Conservation (phyloP, 257 asterid species). For the Verbena officinalis region DNA sequence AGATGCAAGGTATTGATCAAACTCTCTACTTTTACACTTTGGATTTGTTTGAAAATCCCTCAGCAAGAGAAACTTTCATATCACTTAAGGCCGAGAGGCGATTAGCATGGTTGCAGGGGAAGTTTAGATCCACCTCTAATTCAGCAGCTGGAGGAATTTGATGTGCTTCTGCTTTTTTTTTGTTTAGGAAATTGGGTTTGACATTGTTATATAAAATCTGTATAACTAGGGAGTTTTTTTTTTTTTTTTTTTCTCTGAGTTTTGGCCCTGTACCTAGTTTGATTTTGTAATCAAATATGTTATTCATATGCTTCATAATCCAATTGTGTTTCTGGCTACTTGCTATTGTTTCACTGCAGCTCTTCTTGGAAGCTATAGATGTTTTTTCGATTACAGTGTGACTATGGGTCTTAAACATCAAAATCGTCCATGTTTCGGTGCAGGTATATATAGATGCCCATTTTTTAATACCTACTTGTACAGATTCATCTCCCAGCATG, state of each 20-base stretch:
- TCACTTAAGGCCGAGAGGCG: conserved; percentile 78
- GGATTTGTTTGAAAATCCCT: conserved; percentile 77
- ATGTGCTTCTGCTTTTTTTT: conserved; percentile 15
- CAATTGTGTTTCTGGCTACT: neutral
- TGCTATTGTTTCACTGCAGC: conserved; percentile 2
- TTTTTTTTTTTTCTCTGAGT: too few species aligned
- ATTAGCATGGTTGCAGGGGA: conserved; percentile 74
- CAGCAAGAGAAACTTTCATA: conserved; percentile 75
- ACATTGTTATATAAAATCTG: conserved; percentile 25
- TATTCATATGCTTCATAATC: conserved; percentile 13
- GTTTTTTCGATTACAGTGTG: neutral
- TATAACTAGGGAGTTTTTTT: conserved; percentile 27
- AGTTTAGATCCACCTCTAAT: conserved; percentile 62
- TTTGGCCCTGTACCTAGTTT: conserved; percentile 37
- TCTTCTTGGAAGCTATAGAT: conserved; percentile 6
- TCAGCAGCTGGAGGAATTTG: conserved; percentile 45
- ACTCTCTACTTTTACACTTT: conserved; percentile 69
- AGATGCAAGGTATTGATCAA: conserved; percentile 82
- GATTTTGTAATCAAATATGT: conserved; percentile 29
- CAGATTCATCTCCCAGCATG: conserved; percentile 38
- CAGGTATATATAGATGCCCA: conserved; percentile 11
- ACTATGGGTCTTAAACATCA: neutral
- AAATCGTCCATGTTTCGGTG: neutral
- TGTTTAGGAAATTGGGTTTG: conserved; percentile 10
- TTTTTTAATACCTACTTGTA: conserved; percentile 25